Evolutionary conservation across 345 rosid species (phyloP), one percentile per base, ranked within the genome.

Genomic region (Aquilaria malaccensis): DNA sequence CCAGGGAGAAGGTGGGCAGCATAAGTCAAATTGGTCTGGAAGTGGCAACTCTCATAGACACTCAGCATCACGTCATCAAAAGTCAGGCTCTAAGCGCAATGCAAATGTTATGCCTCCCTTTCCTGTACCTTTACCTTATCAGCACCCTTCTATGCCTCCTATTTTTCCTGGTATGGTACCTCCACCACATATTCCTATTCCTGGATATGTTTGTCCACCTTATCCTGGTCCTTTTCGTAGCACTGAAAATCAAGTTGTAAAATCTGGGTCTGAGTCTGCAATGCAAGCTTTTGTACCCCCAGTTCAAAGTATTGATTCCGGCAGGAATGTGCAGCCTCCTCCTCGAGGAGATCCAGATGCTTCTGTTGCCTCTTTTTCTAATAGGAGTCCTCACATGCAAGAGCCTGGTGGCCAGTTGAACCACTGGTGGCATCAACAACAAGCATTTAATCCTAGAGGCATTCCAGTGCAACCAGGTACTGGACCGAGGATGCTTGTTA

Each of bases 381-480:
- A 61, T 54, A 71, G 80, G 76, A 79, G 95, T 66, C 76, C 87
- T 45, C 77, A 50, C 65, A 65, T 68, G 52, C 86, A 72, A 71
- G 91, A 76, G 43, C 67, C 85, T 31, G 69, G 76, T 64, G 74
- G 69, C 49, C 83, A 70, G 65, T 52, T 76, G 55, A 81, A 72
- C 71, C 79, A 62, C 53, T 72, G 67, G 52, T 90, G 95, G 99
- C 80, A 74, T 74, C 85, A 69, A 72, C 99, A 76, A 64, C 83
- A 79, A 63, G 57, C 81, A 11, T 82, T 79, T 74, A 67, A 66
- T 61, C 76, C 80, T 37, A 72, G 82, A 74, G 93, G 74, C 51
- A 68, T 86, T 63, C 75, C 82, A 45, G 66, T 83, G 80, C 96
- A 82, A 37, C 91, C 67, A 51, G 80, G 83, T 47, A 66, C 79